Percentiles rank a stretch among this genome's conserved stretches.
Conservation (phyloP, 306 rosid species). For the Ormosia emarginata region DNA sequence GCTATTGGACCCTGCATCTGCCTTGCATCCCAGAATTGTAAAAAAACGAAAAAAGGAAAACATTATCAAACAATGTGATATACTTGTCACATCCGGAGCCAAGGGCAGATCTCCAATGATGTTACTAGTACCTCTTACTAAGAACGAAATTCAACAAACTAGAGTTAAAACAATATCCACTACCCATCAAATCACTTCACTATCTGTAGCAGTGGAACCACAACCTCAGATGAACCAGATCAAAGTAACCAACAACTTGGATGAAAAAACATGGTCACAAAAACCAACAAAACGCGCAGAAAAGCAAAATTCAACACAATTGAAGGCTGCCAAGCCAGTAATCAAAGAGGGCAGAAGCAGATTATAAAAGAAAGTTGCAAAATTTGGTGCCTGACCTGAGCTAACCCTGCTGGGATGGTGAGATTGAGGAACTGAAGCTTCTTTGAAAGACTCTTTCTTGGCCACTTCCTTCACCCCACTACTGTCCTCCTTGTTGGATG, state of each 20-base stretch:
- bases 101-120: constrained; percentile 44
- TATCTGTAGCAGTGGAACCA: constrained; percentile 20
- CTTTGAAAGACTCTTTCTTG: constrained; percentile 71
- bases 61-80: constrained; percentile 24
- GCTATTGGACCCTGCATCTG: constrained; percentile 16
- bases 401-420: constrained; percentile 62
- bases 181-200: constrained; percentile 17
- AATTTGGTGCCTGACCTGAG: constrained; percentile 51
- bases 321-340: constrained; percentile 22
- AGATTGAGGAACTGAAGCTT: constrained; percentile 67
- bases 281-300: background rate
- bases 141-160: constrained; percentile 23
- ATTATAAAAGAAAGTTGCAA: background rate
- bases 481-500: constrained; percentile 67
- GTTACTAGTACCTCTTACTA: constrained; percentile 12
- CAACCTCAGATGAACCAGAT: constrained; percentile 55
- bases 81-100: constrained; percentile 11
- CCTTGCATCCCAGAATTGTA: constrained; percentile 8
- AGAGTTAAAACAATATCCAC: constrained; percentile 11
- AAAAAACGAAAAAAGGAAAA: constrained; percentile 11
- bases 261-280: constrained; percentile 21
- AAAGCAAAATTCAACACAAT: constrained; percentile 39
- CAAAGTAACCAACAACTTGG: constrained; percentile 33
- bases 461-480: constrained; percentile 58
- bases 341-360: constrained; percentile 7